phyloP scores from a whole-genome alignment of 2,329 filamentous ascomycete genomes.

The Epichloe glyceriae region DNA sequence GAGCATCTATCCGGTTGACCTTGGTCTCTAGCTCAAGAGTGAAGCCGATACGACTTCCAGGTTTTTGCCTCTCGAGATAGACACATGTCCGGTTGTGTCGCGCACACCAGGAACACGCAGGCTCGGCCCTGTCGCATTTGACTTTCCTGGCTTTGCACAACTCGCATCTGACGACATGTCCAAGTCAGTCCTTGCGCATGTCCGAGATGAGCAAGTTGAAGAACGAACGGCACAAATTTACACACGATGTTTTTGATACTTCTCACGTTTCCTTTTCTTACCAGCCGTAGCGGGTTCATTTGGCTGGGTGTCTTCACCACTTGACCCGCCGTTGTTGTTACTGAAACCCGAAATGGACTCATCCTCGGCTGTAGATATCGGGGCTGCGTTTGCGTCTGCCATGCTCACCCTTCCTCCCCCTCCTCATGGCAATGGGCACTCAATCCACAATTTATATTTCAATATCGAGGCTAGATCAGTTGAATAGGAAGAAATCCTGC shows the following conservation, averaged over 20 bases:
- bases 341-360: slow-evolving; percentile 23
- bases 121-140: slow-evolving; percentile 39
- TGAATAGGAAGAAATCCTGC: background rate
- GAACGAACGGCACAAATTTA: background rate
- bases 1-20: slow-evolving; percentile 38
- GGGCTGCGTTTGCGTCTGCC: slow-evolving; percentile 7
- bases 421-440: slow-evolving; percentile 2
- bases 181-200: background rate
- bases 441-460: slow-evolving; percentile 3
- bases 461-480: background rate
- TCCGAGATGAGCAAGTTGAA: background rate
- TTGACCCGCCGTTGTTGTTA: slow-evolving; percentile 24
- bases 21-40: slow-evolving; percentile 46
- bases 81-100: slow-evolving; percentile 54
- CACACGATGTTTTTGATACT: slow-evolving; percentile 31
- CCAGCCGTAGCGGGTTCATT: slow-evolving; percentile 14
- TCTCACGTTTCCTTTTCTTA: slow-evolving; percentile 27
- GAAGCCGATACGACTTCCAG: slow-evolving; percentile 49
- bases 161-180: slow-evolving; percentile 22
- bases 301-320: slow-evolving; percentile 21
- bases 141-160: slow-evolving; percentile 33
- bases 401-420: slow-evolving; percentile 3
- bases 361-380: slow-evolving; percentile 20
- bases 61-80: slow-evolving; percentile 59
- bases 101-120: slow-evolving; percentile 58